A percentile compares a stretch with the other conserved stretches of the same genome.
Evolutionary conservation across 352 stramenopile genomes (phyloP).

Genomic region (Aphanomyces euteiches): DNA sequence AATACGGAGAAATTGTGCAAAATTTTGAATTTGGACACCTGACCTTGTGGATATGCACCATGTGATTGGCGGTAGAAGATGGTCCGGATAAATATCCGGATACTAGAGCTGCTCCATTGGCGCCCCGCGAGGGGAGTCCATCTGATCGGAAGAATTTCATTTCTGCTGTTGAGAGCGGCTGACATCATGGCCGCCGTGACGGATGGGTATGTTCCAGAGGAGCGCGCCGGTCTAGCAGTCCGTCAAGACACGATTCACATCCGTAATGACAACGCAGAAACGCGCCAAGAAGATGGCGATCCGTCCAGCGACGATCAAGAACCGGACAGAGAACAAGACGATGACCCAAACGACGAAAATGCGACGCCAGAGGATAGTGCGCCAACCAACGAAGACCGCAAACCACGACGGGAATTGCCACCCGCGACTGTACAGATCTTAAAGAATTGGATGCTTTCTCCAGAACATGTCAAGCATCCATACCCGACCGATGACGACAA

Average conservation of each 20-base stretch:
- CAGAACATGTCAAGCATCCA: slow-evolving; percentile 85
- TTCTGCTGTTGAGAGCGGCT: slow-evolving; percentile 1
- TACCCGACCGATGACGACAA: slow-evolving; percentile 89
- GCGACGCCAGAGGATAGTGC: slow-evolving; percentile 1
- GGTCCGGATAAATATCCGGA: slow-evolving; percentile 15
- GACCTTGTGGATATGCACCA: not conserved
- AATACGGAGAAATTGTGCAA: not conserved
- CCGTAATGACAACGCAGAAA: too few species aligned
- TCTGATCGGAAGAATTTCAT: slow-evolving; percentile 22
- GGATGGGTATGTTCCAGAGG: slow-evolving; percentile 1
- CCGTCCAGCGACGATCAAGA: slow-evolving; percentile 9
- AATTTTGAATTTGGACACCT: not conserved
- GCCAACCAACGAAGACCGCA: slow-evolving; percentile 32
- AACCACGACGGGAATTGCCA: slow-evolving; percentile 73
- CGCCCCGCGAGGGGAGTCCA: not conserved
- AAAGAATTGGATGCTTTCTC: slow-evolving; percentile 86
- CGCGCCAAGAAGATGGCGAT: not conserved
- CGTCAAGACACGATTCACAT: too few species aligned
- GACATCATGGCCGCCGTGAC: slow-evolving; percentile 6
- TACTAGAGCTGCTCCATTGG: not conserved
- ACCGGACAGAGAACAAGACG: slow-evolving; percentile 38
- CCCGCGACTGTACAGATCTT: slow-evolving; percentile 81
- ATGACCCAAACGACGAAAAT: slow-evolving; percentile 24
- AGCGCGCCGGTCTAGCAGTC: too few species aligned
- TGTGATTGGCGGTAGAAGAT: slow-evolving; percentile 21